A percentile compares a stretch with the other conserved stretches of the same genome.
These are phyloP conservation scores for Platanus orientalis DNA, from an alignment of 164 flowering plant species.

Conservation along the genomic window DNA sequence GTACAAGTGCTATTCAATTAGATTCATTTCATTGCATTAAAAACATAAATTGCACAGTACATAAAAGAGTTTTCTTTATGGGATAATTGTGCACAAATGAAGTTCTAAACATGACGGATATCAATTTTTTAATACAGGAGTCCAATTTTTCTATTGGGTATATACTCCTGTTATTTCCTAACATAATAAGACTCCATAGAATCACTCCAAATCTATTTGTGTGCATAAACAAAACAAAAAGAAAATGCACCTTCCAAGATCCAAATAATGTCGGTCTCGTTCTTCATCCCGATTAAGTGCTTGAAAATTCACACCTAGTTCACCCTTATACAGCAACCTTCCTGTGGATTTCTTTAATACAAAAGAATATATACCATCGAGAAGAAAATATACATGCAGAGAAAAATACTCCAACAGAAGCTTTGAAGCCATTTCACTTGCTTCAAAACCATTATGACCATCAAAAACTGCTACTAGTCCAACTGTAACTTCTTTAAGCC, in stretches of 20 bases:
- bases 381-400: conserved; percentile 79
- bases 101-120: no score
- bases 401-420: conserved; percentile 81
- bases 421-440: conserved; percentile 95
- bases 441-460: conserved; percentile 98
- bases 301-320: conserved; percentile 29
- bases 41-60: no score
- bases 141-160: no score
- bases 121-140: no score
- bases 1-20: background rate
- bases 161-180: background rate
- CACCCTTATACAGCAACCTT: conserved; percentile 37
- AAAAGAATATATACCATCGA: conserved; percentile 71
- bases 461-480: conserved; percentile 90
- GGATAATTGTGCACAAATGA: no score
- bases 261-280: conserved; percentile 20
- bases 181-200: background rate
- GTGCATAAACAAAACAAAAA: background rate
- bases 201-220: background rate
- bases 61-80: no score
- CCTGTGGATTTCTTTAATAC: conserved; percentile 41
- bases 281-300: conserved; percentile 32
- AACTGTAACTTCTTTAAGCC: conserved; percentile 56
- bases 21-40: no score
- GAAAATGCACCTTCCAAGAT: conserved; percentile 43